Base-by-base conservation (phyloP, 306 rosid species). In the Fagus sylvatica region DNA sequence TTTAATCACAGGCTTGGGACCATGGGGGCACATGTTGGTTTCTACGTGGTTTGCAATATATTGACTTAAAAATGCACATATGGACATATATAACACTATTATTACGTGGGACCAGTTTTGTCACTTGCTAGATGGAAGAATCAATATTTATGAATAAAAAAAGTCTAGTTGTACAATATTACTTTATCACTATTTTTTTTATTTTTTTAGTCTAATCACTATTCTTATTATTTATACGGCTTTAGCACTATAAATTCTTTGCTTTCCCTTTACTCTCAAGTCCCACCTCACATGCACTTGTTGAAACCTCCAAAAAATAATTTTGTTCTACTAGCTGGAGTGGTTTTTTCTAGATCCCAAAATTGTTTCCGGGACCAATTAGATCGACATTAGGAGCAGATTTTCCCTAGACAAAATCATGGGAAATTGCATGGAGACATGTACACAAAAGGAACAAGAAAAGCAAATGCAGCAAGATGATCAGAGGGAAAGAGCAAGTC, bases 391-490 rank as follows among this genome's bases (percentile, higher is more conserved):
- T 19, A 48, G 51, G 64, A 36, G 11, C 12, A 51, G 4, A 12
- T 40, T 12, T 12, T 8, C 37, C 39, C 2, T 16, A 0, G 51
- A 46, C 48, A 41, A 19, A 72, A 71, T 80, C 66, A 92, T 93
- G 97, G 96, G 97, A 0, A 93, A 93, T 78, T 89, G 93, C 87
- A 84, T 90, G 91, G 91, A 89, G 79, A 85, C 87, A 80, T 71
- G 69, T 70, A 37, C 9, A 2, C 9, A 9, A 61, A 77, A 68
- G 78, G 77, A 81, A 34, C 22, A 69, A n/a, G 76, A 53, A 74
- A 64, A 46, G 54, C 68, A 61, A 75, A 40, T 73, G 72, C 41
- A 75, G 51, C 69, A 39, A 53, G 77, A 78, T 4, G 42, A 66
- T 67, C 28, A 67, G 49, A 49, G 13, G 34, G 76, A 54, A 51